Conservation (phyloP, 148 eudicot genomes). For the Bassia scoparia region DNA sequence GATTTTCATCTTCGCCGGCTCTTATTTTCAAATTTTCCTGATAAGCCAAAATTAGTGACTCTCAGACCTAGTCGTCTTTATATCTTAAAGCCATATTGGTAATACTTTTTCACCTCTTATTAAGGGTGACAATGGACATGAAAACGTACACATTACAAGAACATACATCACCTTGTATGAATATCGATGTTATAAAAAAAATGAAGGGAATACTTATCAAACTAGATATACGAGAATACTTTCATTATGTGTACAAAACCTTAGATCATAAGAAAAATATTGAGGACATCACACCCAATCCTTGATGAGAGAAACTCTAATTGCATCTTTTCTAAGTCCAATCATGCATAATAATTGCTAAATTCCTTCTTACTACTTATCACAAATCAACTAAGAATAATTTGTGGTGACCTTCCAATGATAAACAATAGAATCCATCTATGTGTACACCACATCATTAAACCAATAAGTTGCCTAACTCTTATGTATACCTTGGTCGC, state of each 20-base stretch:
- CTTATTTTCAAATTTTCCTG: too few species aligned
- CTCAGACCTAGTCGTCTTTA: too few species aligned
- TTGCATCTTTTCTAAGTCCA: conserved; percentile 26
- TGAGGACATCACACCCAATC: neutral
- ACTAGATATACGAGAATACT: neutral
- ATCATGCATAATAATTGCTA: conserved; percentile 10
- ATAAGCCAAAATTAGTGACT: too few species aligned
- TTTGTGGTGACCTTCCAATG: conserved; percentile 6
- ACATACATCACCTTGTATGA: too few species aligned
- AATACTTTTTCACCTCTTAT: too few species aligned
- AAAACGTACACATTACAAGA: too few species aligned
- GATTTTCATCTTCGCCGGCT: too few species aligned
- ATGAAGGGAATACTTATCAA: neutral
- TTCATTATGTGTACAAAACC: neutral
- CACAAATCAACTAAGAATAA: conserved; percentile 16
- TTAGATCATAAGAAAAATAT: neutral
- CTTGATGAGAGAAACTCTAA: conserved; percentile 15
- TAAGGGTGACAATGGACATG: too few species aligned
- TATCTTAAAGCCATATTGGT: too few species aligned
- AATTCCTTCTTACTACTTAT: conserved; percentile 27
- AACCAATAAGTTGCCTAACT: too few species aligned
- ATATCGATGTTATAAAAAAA: too few species aligned
- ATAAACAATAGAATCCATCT: neutral
- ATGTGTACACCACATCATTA: neutral
- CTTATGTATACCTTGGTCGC: too few species aligned